Evolutionary conservation across 345 rosid species (phyloP), one percentile per base, ranked within the genome.

Genomic region (Arabidopsis arenosa): DNA sequence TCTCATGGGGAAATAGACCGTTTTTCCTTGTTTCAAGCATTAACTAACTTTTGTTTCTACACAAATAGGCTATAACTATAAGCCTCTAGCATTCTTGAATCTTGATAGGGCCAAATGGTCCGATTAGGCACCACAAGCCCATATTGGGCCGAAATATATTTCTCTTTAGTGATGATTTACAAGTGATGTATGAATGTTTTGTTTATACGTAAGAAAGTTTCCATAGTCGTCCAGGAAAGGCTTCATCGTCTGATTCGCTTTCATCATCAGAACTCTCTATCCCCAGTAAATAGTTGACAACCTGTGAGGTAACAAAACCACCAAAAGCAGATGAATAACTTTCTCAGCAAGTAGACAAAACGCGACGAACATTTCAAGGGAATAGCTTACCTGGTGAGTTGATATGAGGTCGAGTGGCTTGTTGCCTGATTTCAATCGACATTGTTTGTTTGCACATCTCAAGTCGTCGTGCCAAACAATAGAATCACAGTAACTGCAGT

Each of bases 401-500:
- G 68, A 43, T 39, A 78, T 15, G 40, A 59, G 77, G 7, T 66
- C 52, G n/a, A 78, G 57, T 18, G 63, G 43, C 73, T 66, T 6
- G 18, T 56, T 56, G 32, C 47, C 55, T 14, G 72, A 57, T 66
- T 66, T 52, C 41, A 60, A 43, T 5, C n/a, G 62, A 52, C 74
- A 78, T 17, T 78, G 65, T 73, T 78, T 26, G 10, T 73, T 73
- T 2, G 74, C 47, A 66, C 74, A 78, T 73, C 74, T 78, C 40
- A 66, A 67, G 57, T 54, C 73, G 7, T 60, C 44, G 28, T 52
- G 78, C 78, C 81, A 78, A 52, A 72, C 74, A 43, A 78, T 11
- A 48, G 72, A 74, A 12, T 55, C 39, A 63, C 97, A 94, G 26
- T 51, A 70, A 39, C 39, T 30, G 56, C 96, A 92, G 35, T 83